Conservation (phyloP, 2,329 filamentous ascomycete species). For the Orbilia oligospora region DNA sequence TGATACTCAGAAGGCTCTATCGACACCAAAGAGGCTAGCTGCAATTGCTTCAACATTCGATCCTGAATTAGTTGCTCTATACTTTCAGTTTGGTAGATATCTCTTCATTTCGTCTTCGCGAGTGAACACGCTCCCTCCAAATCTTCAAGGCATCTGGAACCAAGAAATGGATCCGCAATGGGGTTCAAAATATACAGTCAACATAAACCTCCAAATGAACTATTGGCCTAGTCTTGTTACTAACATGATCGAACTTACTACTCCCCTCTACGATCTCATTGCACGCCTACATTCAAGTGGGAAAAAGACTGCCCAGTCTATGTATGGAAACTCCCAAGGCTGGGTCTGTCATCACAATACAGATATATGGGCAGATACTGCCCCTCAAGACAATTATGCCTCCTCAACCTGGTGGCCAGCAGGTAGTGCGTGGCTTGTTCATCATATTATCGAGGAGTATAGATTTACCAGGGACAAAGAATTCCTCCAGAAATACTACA, state of each 20-base stretch:
- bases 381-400: conserved; percentile 65
- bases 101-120: too few relatives aligned
- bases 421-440: conserved; percentile 67
- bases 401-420: conserved; percentile 67
- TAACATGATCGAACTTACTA: conserved; percentile 66
- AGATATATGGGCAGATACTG: conserved; percentile 67
- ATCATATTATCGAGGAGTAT: conserved; percentile 68
- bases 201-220: conserved; percentile 72
- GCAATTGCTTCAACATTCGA: conserved; percentile 58
- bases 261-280: conserved; percentile 68
- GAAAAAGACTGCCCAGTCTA: conserved; percentile 65
- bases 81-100: conserved; percentile 67
- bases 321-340: conserved; percentile 66
- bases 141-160: too few relatives aligned
- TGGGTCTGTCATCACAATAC: conserved; percentile 68
- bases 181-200: conserved; percentile 71
- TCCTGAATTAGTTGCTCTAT: conserved; percentile 65
- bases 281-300: conserved; percentile 66
- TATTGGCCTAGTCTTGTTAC: conserved; percentile 68
- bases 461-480: conserved; percentile 65
- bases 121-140: too few relatives aligned
- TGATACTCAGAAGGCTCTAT: conserved; percentile 35
- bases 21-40: conserved; percentile 63
- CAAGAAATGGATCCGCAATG: conserved; percentile 68
- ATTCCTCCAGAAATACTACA: conserved; percentile 64